Evolutionary conservation across 202 grass and related monocot species (phyloP).

Genomic region (Dendrocalamus latiflorus): DNA sequence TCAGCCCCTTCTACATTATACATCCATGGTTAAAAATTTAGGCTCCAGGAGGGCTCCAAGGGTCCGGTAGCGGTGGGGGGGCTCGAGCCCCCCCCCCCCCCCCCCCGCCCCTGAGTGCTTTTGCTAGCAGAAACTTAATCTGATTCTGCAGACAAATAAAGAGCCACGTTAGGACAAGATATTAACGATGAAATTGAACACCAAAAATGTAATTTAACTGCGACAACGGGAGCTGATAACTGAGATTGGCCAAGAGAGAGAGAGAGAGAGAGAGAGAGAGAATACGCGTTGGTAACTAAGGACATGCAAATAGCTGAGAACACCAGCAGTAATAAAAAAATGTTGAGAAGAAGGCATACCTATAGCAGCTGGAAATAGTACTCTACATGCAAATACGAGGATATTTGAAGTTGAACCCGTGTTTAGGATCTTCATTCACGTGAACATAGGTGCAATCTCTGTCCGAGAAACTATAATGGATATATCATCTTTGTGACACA

Average conservation of each 20-base stretch:
- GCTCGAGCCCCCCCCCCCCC: too few species aligned
- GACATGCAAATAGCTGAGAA: background rate
- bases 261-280: too few species aligned
- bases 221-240: background rate
- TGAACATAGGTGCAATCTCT: background rate
- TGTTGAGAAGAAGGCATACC: background rate
- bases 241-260: background rate
- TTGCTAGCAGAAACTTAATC: background rate
- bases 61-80: too few species aligned
- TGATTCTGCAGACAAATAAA: background rate
- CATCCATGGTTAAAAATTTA: too few species aligned
- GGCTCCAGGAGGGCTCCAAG: too few species aligned
- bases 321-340: background rate
- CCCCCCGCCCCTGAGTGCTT: slow-evolving; percentile 39
- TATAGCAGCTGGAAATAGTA: background rate
- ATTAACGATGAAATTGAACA: background rate
- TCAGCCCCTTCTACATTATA: too few species aligned
- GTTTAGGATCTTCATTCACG: background rate
- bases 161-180: background rate
- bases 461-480: background rate
- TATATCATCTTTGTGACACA: background rate
- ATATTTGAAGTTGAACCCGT: background rate
- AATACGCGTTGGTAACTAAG: background rate
- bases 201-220: background rate
- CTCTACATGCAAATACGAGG: background rate